A percentile compares a stretch with the other conserved stretches of the same genome.
Evolutionary conservation across 75 land plant genomes (phyloP).

Genomic region (Larix kaempferi): DNA sequence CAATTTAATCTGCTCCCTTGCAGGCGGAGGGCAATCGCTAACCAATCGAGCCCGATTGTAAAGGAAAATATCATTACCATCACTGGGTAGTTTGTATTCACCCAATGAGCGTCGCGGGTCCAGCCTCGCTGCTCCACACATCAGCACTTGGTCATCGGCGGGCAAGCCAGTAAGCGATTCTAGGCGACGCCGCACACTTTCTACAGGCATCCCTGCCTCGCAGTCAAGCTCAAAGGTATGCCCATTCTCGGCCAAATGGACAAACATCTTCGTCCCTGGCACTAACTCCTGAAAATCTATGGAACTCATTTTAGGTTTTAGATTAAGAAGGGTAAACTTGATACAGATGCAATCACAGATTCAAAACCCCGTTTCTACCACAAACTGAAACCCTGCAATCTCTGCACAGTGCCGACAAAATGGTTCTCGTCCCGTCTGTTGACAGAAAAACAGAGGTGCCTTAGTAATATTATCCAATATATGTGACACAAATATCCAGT

Average conservation of each 20-base stretch:
- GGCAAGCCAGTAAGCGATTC: slow-evolving; percentile 51
- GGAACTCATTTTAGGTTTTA: too few relatives aligned
- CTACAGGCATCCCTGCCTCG: slow-evolving; percentile 53
- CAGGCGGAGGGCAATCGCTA: slow-evolving; percentile 59
- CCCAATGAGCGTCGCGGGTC: slow-evolving; percentile 54
- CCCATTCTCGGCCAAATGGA: slow-evolving; percentile 92
- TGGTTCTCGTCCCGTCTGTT: too few relatives aligned
- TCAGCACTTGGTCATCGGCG: slow-evolving; percentile 70
- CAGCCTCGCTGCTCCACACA: slow-evolving; percentile 60
- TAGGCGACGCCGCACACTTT: slow-evolving; percentile 50
- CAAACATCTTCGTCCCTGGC: slow-evolving; percentile 51
- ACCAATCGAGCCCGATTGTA: slow-evolving; percentile 63
- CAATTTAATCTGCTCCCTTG: slow-evolving; percentile 46
- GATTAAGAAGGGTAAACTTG: too few relatives aligned
- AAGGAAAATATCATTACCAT: slow-evolving; percentile 72
- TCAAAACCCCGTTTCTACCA: too few relatives aligned
- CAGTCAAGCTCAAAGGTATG: slow-evolving; percentile 78
- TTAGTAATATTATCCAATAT: too few relatives aligned
- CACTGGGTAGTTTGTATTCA: slow-evolving; percentile 66
- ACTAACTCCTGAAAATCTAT: too few relatives aligned
- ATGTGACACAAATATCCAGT: too few relatives aligned
- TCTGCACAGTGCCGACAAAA: too few relatives aligned
- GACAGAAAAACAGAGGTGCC: too few relatives aligned
- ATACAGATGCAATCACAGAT: too few relatives aligned
- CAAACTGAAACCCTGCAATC: too few relatives aligned